Base-by-base conservation (phyloP, 768 basidiomycete genomes). In the Boletus rubescentipes region DNA sequence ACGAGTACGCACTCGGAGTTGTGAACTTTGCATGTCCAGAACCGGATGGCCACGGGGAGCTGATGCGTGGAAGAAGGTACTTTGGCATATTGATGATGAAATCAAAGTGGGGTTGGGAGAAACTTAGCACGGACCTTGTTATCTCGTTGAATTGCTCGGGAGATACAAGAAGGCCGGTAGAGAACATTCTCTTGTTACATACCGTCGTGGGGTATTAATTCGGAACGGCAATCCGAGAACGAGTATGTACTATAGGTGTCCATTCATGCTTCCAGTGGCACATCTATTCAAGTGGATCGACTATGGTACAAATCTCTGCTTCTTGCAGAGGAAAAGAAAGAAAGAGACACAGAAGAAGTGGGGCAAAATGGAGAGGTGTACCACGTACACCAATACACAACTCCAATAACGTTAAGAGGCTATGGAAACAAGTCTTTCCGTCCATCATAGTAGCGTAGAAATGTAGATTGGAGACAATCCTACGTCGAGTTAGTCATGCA, bases 381-480 rank as follows among this genome's bases (percentile, higher is more conserved):
- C 18, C 1, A 23, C 29, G 43, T 36, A 41, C 32, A 18, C 20
- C 44, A 41, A 39, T 53, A 55, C 62, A 49, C 50, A 20, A 50
- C 54, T 46, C 58, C 54, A 35, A 63, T 60, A 70, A 70, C 58
- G 55, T 70, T 69, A 61, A 49, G 18, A 46, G 31, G 45, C 46
- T 59, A 61, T 57, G 36, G 42, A 55, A 55, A 62, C 47, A 62
- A 46, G 51, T 42, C 58, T 46, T 41, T 39, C 53, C 50, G 61
- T 66, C 64, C 55, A 59, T 57, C 38, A 35, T 36, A 46, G 51
- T 48, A 48, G 49, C 53, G 53, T 59, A 56, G 59, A 46, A 52
- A 50, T 57, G 42, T 44, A 34, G 48, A 26, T n/a, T 49, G 40
- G 50, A 58, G 53, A 53, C 49, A 45, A 45, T 56, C 66, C 65